Conservation (phyloP, 352 stramenopile genomes). For the Phytopythium litorale region DNA sequence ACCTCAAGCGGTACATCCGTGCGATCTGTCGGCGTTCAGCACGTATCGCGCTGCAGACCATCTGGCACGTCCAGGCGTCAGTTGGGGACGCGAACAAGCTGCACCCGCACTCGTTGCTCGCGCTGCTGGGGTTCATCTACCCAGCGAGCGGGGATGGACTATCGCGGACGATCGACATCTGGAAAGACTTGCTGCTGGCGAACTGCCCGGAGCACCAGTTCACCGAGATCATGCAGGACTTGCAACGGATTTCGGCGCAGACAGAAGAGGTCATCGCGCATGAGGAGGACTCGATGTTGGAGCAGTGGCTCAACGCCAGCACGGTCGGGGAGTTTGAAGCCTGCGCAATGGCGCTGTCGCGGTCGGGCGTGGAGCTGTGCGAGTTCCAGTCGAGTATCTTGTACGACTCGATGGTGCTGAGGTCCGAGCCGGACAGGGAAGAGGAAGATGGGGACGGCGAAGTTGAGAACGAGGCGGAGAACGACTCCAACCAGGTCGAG, state of each 20-base stretch:
- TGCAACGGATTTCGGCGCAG: constrained; percentile 28
- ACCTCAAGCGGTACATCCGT: constrained; percentile 59
- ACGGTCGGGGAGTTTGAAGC: constrained; percentile 49
- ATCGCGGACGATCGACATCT: constrained; percentile 35
- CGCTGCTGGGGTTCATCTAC: constrained; percentile 64
- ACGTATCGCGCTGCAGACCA: constrained; percentile 72
- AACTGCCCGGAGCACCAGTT: constrained; percentile 61
- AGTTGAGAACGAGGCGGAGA: constrained; percentile 6
- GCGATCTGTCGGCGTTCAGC: constrained; percentile 67
- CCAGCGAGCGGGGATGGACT: constrained; percentile 27
- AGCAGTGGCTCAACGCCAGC: constrained; percentile 55
- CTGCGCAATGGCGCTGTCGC: constrained; percentile 37
- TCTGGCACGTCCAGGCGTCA: constrained; percentile 74
- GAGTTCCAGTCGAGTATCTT: constrained; percentile 72
- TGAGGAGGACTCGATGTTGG: constrained; percentile 47
- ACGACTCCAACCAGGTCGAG: constrained; percentile 26
- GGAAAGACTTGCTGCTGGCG: constrained; percentile 55
- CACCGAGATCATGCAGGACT: constrained; percentile 35
- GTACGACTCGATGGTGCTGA: constrained; percentile 53
- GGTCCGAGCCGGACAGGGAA: neutral
- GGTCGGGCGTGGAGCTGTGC: constrained; percentile 47
- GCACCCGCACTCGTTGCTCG: constrained; percentile 57
- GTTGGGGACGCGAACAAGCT: constrained; percentile 44
- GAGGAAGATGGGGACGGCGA: constrained; percentile 11
- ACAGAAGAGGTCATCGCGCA: constrained; percentile 40